Conservation (phyloP, 2,329 filamentous ascomycete genomes). For the Knoxdaviesia proteae region DNA sequence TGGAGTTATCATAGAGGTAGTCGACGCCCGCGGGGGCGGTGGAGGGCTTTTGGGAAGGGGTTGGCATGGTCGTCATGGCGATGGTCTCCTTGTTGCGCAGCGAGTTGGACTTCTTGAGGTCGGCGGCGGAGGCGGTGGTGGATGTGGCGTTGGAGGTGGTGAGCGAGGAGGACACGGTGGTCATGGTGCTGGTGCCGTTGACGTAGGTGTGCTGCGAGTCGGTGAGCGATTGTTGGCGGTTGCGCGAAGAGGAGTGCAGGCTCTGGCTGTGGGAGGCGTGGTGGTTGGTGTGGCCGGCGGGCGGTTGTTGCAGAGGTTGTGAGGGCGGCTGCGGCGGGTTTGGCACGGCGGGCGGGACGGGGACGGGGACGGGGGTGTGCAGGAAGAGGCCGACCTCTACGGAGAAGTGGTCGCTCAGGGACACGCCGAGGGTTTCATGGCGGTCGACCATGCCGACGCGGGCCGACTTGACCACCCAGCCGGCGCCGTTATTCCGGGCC, state of each 20-base stretch:
- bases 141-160: slow-evolving; percentile 4
- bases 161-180: slow-evolving; percentile 11
- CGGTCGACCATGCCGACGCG: slow-evolving; percentile 63
- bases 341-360: slow-evolving; percentile 4
- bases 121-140: slow-evolving; percentile 3
- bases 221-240: too few species aligned
- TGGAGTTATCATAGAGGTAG: slow-evolving; percentile 5
- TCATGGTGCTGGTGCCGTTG: slow-evolving; percentile 48
- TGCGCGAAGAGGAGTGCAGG: too few species aligned
- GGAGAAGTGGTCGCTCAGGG: slow-evolving; percentile 85
- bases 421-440: slow-evolving; percentile 64
- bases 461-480: slow-evolving; percentile 51
- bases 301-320: slow-evolving; percentile 5
- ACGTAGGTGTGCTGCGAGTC: slow-evolving; percentile 62
- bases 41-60: too few species aligned
- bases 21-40: too few species aligned
- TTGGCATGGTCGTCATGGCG: too few species aligned
- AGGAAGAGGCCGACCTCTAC: slow-evolving; percentile 57
- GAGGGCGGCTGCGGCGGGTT: slow-evolving; percentile 3
- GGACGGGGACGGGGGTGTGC: slow-evolving; percentile 13
- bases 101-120: too few species aligned
- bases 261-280: background rate
- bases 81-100: too few species aligned
- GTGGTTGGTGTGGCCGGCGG: slow-evolving; percentile 6
- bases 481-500: slow-evolving; percentile 11